Base-by-base conservation (phyloP, 805 yeast genomes). In the Ogataea polymorpha region DNA sequence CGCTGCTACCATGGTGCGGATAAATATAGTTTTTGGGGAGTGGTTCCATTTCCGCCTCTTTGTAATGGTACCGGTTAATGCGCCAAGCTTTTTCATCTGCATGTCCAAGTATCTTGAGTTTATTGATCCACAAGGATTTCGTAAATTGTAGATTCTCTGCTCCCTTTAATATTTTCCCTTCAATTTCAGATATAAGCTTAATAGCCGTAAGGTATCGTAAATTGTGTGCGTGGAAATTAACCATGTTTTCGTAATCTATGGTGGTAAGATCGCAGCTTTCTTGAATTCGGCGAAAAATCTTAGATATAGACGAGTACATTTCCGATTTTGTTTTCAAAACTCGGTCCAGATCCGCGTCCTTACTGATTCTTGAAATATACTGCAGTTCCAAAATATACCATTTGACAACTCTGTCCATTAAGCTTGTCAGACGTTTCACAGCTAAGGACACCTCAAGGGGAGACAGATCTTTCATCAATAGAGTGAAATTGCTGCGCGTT, bases 171-270 rank as follows among this genome's bases (percentile, higher is more conserved):
- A 42, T 40, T 23, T 42, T 41, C 3, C 41, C 28, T 35, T 59
- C 64, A 11, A 52, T 23, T 14, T 47, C 45, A 5, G 50, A 25
- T 8, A 61, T 46, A 2, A 44, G 10, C 4, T 45, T 39, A 12
- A 58, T 48, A 2, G 64, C 56, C 29, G 53, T 45, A n/a, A 26
- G 14, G 28, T 45, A 45, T 13, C 45, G 27, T 17, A 53, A 36
- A 17, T 51, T 44, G 23, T 38, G 26, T 35, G 49, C 40, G 35
- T 52, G 52, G 16, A 58, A 50, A 8, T 42, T 37, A 11, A 58
- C 44, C 6, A 59, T 42, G 18, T 49, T 45, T 32, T 58, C 61
- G 44, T 56, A 62, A 35, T 61, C 65, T 3, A 37, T 29, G 6
- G 49, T 39, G 7, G 31, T 29, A 1, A 56, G 41, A 18, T 43